A percentile compares a stretch with the other conserved stretches of the same genome.
phyloP scores from a whole-genome alignment of 1,139 yeast genomes.

The Cylindricascospora bacillispora region DNA sequence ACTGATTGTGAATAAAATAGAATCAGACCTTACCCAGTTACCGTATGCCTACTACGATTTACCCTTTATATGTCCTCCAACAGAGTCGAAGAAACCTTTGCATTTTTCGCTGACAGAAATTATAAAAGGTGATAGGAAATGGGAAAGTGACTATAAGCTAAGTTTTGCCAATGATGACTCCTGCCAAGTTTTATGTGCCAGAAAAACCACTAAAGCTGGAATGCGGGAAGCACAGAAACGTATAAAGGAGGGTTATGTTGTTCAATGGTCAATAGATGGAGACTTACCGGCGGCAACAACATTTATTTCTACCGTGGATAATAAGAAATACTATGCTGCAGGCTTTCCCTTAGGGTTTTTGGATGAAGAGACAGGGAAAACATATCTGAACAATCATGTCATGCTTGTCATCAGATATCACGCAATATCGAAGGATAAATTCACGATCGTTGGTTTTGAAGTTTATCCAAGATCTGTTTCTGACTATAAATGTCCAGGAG shows the following conservation, averaged over 20 bases:
- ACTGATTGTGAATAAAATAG: conserved; percentile 62
- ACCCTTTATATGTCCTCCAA: conserved; percentile 72
- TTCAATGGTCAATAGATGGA: conserved; percentile 76
- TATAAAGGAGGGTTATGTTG: conserved; percentile 59
- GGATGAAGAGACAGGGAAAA: conserved; percentile 34
- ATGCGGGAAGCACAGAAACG: conserved; percentile 46
- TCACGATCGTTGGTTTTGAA: conserved; percentile 79
- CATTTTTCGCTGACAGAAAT: conserved; percentile 68
- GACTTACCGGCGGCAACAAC: conserved; percentile 79
- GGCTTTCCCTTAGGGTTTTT: conserved; percentile 80
- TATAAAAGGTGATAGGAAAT: conserved; percentile 66
- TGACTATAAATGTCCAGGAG: conserved; percentile 58
- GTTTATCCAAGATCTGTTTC: conserved; percentile 76
- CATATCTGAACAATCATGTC: conserved; percentile 65
- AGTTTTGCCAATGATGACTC: conserved; percentile 48
- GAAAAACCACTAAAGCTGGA: conserved; percentile 38
- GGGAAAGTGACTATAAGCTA: conserved; percentile 60
- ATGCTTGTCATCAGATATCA: conserved; percentile 72
- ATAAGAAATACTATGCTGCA: conserved; percentile 63
- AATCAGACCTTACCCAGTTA: conserved; percentile 63
- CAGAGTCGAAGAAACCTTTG: conserved; percentile 39
- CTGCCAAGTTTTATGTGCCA: conserved; percentile 58
- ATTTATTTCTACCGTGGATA: conserved; percentile 47
- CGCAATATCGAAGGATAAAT: conserved; percentile 34
- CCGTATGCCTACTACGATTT: conserved; percentile 69